phyloP scores from a whole-genome alignment of 768 basidiomycete species.

The Saitozyma sp. region DNA sequence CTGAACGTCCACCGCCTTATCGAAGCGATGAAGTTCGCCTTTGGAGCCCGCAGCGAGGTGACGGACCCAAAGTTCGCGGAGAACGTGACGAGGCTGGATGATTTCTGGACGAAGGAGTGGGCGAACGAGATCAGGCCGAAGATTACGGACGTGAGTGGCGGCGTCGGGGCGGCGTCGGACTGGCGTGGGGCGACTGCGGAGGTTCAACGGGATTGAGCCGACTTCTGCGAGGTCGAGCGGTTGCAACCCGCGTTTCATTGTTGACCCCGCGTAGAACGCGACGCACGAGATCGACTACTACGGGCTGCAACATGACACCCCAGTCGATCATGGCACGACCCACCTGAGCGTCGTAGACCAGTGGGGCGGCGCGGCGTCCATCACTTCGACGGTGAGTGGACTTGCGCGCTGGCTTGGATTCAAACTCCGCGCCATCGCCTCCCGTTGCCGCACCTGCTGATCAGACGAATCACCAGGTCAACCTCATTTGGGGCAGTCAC shows the following conservation, averaged over 20 bases:
- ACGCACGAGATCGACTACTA: constrained; percentile 85
- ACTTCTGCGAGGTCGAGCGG: too few relatives aligned
- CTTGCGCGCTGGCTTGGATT: too few relatives aligned
- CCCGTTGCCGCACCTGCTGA: not conserved
- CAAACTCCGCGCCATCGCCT: not conserved
- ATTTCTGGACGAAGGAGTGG: constrained; percentile 60
- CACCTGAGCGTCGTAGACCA: constrained; percentile 81
- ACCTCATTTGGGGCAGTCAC: constrained; percentile 81
- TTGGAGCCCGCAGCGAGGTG: constrained; percentile 67
- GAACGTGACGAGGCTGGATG: constrained; percentile 60
- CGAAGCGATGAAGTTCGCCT: constrained; percentile 82
- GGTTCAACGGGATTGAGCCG: not conserved
- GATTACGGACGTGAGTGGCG: constrained; percentile 73
- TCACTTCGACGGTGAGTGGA: constrained; percentile 68
- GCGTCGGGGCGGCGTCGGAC: not conserved
- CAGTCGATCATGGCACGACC: constrained; percentile 87
- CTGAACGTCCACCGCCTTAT: constrained; percentile 75
- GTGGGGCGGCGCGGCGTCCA: constrained; percentile 75
- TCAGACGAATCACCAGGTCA: constrained; percentile 59
- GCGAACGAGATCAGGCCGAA: constrained; percentile 64
- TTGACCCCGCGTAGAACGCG: constrained; percentile 59
- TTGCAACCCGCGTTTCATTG: not conserved
- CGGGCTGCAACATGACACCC: constrained; percentile 73
- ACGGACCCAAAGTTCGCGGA: constrained; percentile 74
- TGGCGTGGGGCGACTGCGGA: not conserved